phyloP scores from a whole-genome alignment of 805 yeast species.

The Monosporozyma aerobia region DNA sequence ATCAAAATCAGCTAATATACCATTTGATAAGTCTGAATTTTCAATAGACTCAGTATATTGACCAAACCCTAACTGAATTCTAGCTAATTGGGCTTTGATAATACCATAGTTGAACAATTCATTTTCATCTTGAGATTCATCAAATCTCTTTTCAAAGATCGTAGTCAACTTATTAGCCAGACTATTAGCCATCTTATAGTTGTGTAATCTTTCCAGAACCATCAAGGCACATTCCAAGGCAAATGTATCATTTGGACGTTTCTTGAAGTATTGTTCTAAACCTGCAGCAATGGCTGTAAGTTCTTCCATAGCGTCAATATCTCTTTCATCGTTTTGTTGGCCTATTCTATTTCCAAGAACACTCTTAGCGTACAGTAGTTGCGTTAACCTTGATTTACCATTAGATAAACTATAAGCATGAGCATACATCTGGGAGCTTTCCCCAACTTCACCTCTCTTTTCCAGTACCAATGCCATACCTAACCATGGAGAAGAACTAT shows the following conservation, averaged over 20 bases:
- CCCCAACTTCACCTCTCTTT: constrained; percentile 38
- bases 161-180: constrained; percentile 39
- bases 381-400: constrained; percentile 62
- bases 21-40: constrained; percentile 46
- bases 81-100: constrained; percentile 61
- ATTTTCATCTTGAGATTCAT: constrained; percentile 40
- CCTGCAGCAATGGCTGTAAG: constrained; percentile 58
- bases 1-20: constrained; percentile 37
- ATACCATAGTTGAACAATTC: constrained; percentile 43
- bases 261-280: constrained; percentile 54
- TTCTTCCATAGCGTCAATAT: constrained; percentile 54
- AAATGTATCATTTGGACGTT: constrained; percentile 45
- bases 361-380: constrained; percentile 59
- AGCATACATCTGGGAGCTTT: constrained; percentile 53
- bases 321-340: constrained; percentile 39
- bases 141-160: constrained; percentile 48
- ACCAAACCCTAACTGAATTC: constrained; percentile 55
- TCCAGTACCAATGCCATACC: constrained; percentile 67
- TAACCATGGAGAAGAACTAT: constrained; percentile 66
- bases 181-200: constrained; percentile 44
- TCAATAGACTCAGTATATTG: constrained; percentile 53
- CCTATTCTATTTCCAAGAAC: constrained; percentile 41
- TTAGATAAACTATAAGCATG: constrained; percentile 75
- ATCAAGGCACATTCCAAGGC: constrained; percentile 50
- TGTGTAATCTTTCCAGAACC: constrained; percentile 61